phyloP scores from a whole-genome alignment of 495 filamentous ascomycete species.

The Lophium mytilinum region DNA sequence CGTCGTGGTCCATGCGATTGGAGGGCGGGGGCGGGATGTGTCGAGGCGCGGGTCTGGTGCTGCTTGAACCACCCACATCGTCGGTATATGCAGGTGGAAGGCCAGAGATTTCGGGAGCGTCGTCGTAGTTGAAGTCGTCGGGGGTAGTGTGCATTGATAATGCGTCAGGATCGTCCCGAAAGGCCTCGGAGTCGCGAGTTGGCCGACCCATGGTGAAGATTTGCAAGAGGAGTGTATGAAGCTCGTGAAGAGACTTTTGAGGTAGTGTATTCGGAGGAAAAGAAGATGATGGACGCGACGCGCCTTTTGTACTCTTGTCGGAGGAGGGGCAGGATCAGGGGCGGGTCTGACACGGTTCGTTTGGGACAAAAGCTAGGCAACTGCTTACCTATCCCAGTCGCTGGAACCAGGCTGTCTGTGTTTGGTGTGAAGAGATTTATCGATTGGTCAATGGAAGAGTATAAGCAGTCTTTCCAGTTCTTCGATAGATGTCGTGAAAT shows the following conservation, averaged over 20 bases:
- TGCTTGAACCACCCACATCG: conserved; percentile 4
- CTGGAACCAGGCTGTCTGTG: not conserved
- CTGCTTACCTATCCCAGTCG: conserved; percentile 3
- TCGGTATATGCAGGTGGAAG: conserved; percentile 28
- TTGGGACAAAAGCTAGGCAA: conserved; percentile 17
- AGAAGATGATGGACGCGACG: not conserved
- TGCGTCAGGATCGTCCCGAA: conserved; percentile 27
- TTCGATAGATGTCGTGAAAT: too few species aligned
- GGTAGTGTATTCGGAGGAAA: not conserved
- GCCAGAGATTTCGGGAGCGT: conserved; percentile 22
- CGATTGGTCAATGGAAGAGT: not conserved
- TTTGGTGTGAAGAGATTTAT: too few species aligned
- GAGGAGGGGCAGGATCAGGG: not conserved
- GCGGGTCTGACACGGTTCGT: conserved; percentile 7
- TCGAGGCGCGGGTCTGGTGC: not conserved
- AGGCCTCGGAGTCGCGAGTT: conserved; percentile 1
- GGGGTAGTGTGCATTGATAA: conserved; percentile 28
- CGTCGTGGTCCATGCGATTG: too few species aligned
- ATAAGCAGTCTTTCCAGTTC: too few species aligned
- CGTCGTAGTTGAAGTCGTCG: conserved; percentile 29
- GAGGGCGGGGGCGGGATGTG: conserved; percentile 16
- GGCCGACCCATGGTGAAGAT: conserved; percentile 11
- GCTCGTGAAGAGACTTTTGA: too few species aligned
- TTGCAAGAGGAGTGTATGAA: not conserved
- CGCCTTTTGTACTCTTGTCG: not conserved